Base-by-base conservation (phyloP, 257 asterid species). In the Galeopsis tetrahit region DNA sequence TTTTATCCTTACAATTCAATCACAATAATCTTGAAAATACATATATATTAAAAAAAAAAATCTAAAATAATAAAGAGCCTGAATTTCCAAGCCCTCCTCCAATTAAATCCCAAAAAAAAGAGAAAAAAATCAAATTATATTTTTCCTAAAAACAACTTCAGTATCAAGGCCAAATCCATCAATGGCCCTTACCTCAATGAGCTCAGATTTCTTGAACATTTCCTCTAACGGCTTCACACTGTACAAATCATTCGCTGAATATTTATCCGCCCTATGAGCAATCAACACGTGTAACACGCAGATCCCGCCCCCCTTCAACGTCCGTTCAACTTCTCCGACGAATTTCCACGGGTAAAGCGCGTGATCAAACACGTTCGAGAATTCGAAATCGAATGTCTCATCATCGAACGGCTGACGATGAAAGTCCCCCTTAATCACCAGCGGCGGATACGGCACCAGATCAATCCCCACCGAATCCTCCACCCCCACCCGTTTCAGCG, bases 131-230 rank as follows among this genome's bases (percentile, higher is more conserved):
- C 8, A 61, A 11, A 13, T 69, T 11, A 68, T 66, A 0, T 79
- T 84, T 76, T 91, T 93, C 69, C 86, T 81, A 43, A 91, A 94
- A 69, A 88, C 92, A 13, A 94, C 93, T 63, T 94, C 98, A 0
- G 98, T 94, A 56, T 94, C 98, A 72, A 94, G 77, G 0, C 98
- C 99, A 68, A 94, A 94, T 6, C 97, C 98, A 76, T 91, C 97
- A 13, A 94, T 76, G 0, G 42, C 75, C 21, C 96, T 80, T 0
- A 85, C 80, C 71, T 82, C 87, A 35, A 91, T 75, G 67, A 94
- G 63, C 76, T 88, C 82, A 17, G 98, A 94, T 4, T 71, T 63
- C 77, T 67, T 81, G 69, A 94, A 91, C 92, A 94, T 75, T 57
- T 87, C 76, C 89, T 84, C 83, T 88, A 91, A 74, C 49, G 97